Evolutionary conservation across 768 basidiomycete species (phyloP).

Genomic region (Tulasnella calospora): DNA sequence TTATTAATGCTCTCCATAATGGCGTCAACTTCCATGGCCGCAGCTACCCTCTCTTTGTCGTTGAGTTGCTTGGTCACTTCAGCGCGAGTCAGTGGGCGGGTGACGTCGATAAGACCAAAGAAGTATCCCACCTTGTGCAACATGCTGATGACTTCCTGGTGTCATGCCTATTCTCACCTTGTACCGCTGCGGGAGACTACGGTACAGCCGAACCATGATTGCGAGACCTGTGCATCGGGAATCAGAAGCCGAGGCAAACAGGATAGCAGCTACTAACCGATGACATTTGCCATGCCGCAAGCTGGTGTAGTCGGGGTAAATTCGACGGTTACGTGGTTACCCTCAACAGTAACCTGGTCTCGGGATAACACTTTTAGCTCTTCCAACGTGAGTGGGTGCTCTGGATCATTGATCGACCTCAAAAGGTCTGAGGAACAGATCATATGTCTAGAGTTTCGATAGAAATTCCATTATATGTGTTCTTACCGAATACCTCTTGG

Average conservation of each 20-base stretch:
- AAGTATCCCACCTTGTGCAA: constrained; percentile 63
- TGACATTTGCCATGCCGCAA: constrained; percentile 94
- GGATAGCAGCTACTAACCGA: constrained; percentile 51
- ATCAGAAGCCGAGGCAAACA: constrained; percentile 8
- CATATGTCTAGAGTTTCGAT: neutral
- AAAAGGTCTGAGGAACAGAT: constrained; percentile 62
- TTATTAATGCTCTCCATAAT: constrained; percentile 84
- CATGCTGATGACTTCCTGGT: constrained; percentile 94
- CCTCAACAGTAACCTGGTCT: constrained; percentile 64
- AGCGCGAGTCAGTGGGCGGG: neutral
- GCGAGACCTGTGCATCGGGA: constrained; percentile 61
- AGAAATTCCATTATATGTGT: neutral
- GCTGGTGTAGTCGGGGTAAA: constrained; percentile 98
- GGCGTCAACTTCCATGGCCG: constrained; percentile 87
- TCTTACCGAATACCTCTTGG: constrained; percentile 85
- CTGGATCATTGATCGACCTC: constrained; percentile 88
- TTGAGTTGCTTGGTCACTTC: constrained; percentile 97
- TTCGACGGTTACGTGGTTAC: constrained; percentile 64
- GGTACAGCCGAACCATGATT: constrained; percentile 84
- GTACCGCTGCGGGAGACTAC: constrained; percentile 86
- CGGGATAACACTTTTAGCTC: constrained; percentile 92
- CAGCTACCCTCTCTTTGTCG: constrained; percentile 97
- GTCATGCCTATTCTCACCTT: constrained; percentile 92
- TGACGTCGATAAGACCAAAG: neutral
- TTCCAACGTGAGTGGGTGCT: constrained; percentile 87